Conservation (phyloP, 805 yeast species). For the Starmerella apis region DNA sequence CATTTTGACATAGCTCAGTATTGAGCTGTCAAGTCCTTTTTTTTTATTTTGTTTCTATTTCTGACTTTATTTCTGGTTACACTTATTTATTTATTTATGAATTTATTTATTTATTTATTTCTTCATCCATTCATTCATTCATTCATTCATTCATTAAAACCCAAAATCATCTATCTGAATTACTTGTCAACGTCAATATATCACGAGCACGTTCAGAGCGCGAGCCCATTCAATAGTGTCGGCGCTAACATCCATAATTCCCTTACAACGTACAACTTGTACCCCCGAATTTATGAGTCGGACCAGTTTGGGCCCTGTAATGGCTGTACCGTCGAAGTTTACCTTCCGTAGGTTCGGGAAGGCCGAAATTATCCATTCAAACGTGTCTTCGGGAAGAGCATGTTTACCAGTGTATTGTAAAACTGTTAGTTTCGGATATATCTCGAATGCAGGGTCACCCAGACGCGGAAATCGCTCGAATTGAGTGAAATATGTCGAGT, state of each 20-base stretch:
- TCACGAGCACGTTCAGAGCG: neutral
- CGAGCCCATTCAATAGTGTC: conserved; percentile 18
- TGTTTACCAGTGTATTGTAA: conserved; percentile 24
- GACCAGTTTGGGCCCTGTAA: conserved; percentile 22
- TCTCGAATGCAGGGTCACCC: neutral
- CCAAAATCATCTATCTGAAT: no score
- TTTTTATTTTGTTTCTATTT: no score
- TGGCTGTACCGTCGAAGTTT: conserved; percentile 22
- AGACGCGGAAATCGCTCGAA: conserved; percentile 4
- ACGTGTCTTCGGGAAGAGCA: conserved; percentile 9
- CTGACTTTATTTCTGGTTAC: no score
- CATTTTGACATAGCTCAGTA: neutral
- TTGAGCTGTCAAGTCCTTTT: neutral
- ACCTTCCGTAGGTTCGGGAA: conserved; percentile 17
- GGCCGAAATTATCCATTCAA: conserved; percentile 21
- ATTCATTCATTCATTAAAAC: no score
- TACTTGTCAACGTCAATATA: neutral
- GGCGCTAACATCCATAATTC: conserved; percentile 18
- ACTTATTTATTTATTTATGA: no score
- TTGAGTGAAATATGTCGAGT: conserved; percentile 3
- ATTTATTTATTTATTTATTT: no score
- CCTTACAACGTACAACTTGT: conserved; percentile 19
- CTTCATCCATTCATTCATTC: neutral
- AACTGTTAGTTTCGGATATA: conserved; percentile 11
- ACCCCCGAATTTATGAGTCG: conserved; percentile 10